These are phyloP conservation scores for Gracilaria vermiculophylla DNA, from an alignment of 23 red algal genomes.

Conservation along the genomic window DNA sequence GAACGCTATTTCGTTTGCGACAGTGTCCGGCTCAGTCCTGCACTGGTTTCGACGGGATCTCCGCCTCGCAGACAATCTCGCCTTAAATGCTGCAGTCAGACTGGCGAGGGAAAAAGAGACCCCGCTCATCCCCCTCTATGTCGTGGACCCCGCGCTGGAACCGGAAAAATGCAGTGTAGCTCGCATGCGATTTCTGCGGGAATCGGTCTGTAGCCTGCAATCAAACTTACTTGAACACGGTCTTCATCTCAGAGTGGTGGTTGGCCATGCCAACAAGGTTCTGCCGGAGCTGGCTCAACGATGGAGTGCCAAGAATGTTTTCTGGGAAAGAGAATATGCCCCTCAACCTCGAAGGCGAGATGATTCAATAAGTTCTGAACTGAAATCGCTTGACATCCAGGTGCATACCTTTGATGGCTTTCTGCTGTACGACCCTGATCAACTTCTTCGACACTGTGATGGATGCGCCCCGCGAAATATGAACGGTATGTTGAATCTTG, in stretches of 20 bases:
- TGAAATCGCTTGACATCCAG: conserved; percentile 33
- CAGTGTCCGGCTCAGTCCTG: not conserved
- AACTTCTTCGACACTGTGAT: conserved; percentile 39
- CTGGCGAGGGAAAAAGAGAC: not conserved
- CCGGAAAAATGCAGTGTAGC: conserved; percentile 53
- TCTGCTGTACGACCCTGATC: conserved; percentile 82
- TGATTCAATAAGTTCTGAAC: not conserved
- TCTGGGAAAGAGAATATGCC: conserved; percentile 75
- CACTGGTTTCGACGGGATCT: conserved; percentile 96
- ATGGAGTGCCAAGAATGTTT: conserved; percentile 25
- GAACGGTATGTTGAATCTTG: conserved; percentile 48
- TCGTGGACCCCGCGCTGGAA: conserved; percentile 60
- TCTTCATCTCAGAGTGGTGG: conserved; percentile 49
- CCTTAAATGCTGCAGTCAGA: conserved; percentile 66
- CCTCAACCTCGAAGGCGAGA: conserved; percentile 52
- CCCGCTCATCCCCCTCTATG: conserved; percentile 65
- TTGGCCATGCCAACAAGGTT: conserved; percentile 48
- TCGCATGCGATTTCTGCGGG: conserved; percentile 78
- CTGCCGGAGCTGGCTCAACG: conserved; percentile 11
- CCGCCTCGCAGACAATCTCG: conserved; percentile 87
- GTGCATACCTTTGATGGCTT: conserved; percentile 50
- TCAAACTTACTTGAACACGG: conserved; percentile 34
- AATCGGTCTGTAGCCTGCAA: conserved; percentile 81
- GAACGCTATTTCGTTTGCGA: too few species aligned
- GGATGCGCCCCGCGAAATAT: conserved; percentile 60